Evolutionary conservation across 192 early-diverging fungal genomes (phyloP).

Genomic region (Lunasporangiospora selenospora): DNA sequence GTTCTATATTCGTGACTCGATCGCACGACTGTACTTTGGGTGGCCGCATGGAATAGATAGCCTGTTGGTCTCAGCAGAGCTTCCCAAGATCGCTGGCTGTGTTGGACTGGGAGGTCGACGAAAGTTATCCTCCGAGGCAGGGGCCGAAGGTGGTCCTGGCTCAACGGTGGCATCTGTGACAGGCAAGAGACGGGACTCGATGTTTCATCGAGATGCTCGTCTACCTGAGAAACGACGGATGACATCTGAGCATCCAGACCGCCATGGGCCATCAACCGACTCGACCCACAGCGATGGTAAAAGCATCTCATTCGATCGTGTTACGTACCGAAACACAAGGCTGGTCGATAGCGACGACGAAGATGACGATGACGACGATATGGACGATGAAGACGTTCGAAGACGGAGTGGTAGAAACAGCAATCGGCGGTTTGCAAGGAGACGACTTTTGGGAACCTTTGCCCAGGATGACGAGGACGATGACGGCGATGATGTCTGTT

Average conservation of each 20-base stretch:
- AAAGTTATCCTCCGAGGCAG: no score
- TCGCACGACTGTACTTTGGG: conserved; percentile 32
- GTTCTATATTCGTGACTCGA: conserved; percentile 24
- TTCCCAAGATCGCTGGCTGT: conserved; percentile 30
- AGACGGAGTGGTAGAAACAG: no score
- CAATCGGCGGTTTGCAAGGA: no score
- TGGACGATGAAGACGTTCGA: conserved; percentile 10
- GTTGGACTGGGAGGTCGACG: conserved; percentile 28
- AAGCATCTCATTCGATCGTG: not conserved
- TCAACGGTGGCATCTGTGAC: conserved; percentile 1
- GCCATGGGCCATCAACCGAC: no score
- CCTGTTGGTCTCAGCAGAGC: conserved; percentile 10
- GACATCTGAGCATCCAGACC: not conserved
- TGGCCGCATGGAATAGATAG: conserved; percentile 41
- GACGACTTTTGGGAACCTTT: no score
- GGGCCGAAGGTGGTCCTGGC: no score
- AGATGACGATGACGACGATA: conserved; percentile 3
- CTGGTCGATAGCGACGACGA: conserved; percentile 17
- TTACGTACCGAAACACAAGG: conserved; percentile 7
- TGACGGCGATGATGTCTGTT: no score
- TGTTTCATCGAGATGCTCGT: not conserved
- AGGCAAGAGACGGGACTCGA: conserved; percentile 25
- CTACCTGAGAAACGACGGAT: conserved; percentile 24
- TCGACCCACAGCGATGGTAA: no score
- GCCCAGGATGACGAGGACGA: conserved; percentile 22